Conservation (phyloP, 805 yeast genomes). For the Ogataea pini region DNA sequence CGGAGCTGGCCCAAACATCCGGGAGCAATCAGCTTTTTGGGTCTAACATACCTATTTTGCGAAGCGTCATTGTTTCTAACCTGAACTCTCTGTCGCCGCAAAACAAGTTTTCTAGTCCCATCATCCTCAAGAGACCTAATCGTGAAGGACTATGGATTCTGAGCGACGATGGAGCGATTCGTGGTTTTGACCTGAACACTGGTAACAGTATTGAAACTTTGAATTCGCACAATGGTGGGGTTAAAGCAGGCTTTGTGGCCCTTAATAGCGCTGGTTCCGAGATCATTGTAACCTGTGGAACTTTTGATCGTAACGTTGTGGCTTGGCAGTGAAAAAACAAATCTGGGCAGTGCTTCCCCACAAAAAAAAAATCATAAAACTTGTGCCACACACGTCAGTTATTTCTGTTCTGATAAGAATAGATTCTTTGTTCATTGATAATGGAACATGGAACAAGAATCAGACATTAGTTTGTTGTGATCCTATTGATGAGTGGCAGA, state of each 20-base stretch:
- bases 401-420: conserved; percentile 5
- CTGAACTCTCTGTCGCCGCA: conserved; percentile 60
- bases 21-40: conserved; percentile 24
- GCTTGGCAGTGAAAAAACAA: conserved; percentile 31
- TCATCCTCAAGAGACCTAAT: conserved; percentile 34
- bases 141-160: conserved; percentile 60
- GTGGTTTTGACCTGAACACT: conserved; percentile 56
- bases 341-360: conserved; percentile 5
- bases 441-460: conserved; percentile 3
- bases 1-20: conserved; percentile 7
- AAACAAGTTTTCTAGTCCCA: conserved; percentile 60
- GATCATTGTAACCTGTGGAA: conserved; percentile 50
- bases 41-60: conserved; percentile 29
- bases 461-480: not conserved
- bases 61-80: conserved; percentile 44
- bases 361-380: not conserved
- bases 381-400: conserved; percentile 5
- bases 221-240: conserved; percentile 45
- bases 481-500: not conserved
- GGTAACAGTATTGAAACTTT: conserved; percentile 38
- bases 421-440: too few relatives aligned
- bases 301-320: conserved; percentile 41
- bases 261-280: conserved; percentile 34
- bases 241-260: conserved; percentile 44
- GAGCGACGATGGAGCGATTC: conserved; percentile 66